Conservation (phyloP, 1,284 basidiomycete species). For the Tilletia caries region DNA sequence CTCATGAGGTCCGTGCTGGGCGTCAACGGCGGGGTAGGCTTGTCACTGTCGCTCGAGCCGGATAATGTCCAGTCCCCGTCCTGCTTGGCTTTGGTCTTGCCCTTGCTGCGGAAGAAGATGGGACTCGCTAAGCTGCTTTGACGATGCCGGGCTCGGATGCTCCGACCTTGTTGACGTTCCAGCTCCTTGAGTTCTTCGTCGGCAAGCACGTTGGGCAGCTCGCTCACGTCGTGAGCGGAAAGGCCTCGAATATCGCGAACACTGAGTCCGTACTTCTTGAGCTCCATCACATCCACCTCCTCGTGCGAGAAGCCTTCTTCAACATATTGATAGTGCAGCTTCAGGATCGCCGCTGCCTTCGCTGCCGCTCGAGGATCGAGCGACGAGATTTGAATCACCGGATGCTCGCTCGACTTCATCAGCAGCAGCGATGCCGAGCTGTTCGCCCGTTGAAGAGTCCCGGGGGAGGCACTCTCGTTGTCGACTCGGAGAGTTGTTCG, state of each 20-base stretch:
- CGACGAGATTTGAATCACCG: slow-evolving; percentile 42
- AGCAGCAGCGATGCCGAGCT: background rate
- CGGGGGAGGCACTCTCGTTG: background rate
- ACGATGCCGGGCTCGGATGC: background rate
- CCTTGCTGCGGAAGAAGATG: background rate
- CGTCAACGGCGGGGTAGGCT: background rate
- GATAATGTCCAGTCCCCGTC: background rate
- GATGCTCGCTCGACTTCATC: background rate
- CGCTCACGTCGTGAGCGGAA: background rate
- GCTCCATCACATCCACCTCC: background rate
- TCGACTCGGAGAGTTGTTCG: no score
- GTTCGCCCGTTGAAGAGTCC: background rate
- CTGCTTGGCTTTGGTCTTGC: background rate
- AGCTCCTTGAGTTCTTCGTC: slow-evolving; percentile 10
- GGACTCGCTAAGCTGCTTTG: background rate
- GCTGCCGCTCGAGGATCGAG: slow-evolving; percentile 42
- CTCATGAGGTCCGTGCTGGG: background rate
- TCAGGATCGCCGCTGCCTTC: slow-evolving; percentile 43
- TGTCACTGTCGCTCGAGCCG: background rate
- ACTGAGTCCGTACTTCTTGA: slow-evolving; percentile 9
- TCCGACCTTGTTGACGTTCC: background rate
- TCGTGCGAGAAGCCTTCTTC: slow-evolving; percentile 33
- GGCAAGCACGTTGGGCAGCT: background rate
- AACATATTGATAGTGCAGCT: slow-evolving; percentile 45
- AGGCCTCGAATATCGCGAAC: background rate